A percentile compares a stretch with the other conserved stretches of the same genome.
Evolutionary conservation across 495 filamentous ascomycete genomes (phyloP).

Genomic region (Lophiotrema nucula): DNA sequence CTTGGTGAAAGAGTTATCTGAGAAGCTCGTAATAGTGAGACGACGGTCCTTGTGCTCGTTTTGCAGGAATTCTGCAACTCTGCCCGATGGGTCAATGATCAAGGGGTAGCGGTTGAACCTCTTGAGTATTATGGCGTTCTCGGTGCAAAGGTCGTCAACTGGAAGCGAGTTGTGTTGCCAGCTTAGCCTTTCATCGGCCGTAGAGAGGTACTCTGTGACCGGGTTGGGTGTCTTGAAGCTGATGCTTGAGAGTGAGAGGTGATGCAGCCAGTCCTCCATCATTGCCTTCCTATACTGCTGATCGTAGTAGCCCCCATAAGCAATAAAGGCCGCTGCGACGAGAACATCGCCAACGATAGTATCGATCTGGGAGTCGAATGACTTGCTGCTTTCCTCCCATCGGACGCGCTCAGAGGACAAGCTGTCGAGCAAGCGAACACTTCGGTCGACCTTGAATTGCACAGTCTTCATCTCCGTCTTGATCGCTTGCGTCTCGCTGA

Average conservation of each 20-base stretch:
- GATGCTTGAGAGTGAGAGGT: slow-evolving; percentile 86
- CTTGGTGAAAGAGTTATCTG: slow-evolving; percentile 97
- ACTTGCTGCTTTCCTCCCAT: slow-evolving; percentile 96
- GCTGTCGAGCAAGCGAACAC: slow-evolving; percentile 89
- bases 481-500: slow-evolving; percentile 96
- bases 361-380: slow-evolving; percentile 95
- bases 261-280: slow-evolving; percentile 95
- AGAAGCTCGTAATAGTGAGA: slow-evolving; percentile 94
- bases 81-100: slow-evolving; percentile 95
- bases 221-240: slow-evolving; percentile 91
- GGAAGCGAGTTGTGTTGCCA: slow-evolving; percentile 96
- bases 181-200: slow-evolving; percentile 86
- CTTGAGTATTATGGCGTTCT: slow-evolving; percentile 96
- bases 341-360: slow-evolving; percentile 95
- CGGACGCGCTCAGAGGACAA: slow-evolving; percentile 86
- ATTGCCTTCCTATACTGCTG: slow-evolving; percentile 96
- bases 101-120: slow-evolving; percentile 97
- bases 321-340: slow-evolving; percentile 91
- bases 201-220: slow-evolving; percentile 93
- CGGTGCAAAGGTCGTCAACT: slow-evolving; percentile 98
- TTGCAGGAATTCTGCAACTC: slow-evolving; percentile 90
- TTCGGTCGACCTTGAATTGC: slow-evolving; percentile 96
- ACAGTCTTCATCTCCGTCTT: slow-evolving; percentile 94
- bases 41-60: slow-evolving; percentile 89
- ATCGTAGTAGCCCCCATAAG: slow-evolving; percentile 97